Percentiles rank a stretch among this genome's conserved stretches.
Conservation (phyloP, 768 basidiomycete species). For the Mycena vitilis region DNA sequence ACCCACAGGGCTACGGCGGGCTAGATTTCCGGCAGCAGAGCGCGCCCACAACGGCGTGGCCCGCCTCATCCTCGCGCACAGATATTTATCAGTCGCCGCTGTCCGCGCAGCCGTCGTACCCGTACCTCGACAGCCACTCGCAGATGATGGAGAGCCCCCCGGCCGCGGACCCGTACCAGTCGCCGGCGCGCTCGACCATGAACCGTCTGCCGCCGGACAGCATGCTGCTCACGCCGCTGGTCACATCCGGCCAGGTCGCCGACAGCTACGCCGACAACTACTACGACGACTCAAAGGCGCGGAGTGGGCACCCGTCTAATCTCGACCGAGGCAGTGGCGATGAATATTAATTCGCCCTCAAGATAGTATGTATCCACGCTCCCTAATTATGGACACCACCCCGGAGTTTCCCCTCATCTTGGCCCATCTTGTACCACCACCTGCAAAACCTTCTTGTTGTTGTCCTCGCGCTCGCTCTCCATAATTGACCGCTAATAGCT, state of each 20-base stretch:
- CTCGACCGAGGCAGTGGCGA: slow-evolving; percentile 29
- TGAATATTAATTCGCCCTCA: slow-evolving; percentile 28
- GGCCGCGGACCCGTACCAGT: slow-evolving; percentile 10
- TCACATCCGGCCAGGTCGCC: slow-evolving; percentile 7
- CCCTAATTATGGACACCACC: slow-evolving; percentile 33
- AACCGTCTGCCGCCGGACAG: slow-evolving; percentile 70
- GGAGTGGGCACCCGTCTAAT: slow-evolving; percentile 13
- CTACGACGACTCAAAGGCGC: slow-evolving; percentile 24
- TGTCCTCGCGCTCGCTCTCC: no score
- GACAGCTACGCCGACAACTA: slow-evolving; percentile 19
- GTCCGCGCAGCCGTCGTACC: slow-evolving; percentile 23
- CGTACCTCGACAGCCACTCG: slow-evolving; percentile 30
- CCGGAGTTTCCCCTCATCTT: slow-evolving; percentile 20
- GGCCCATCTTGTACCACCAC: slow-evolving; percentile 24
- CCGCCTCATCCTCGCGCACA: slow-evolving; percentile 20
- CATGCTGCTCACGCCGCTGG: slow-evolving; percentile 78
- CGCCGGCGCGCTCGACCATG: slow-evolving; percentile 34
- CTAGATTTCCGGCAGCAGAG: slow-evolving; percentile 25
- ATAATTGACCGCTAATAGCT: no score
- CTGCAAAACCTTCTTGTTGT: background rate
- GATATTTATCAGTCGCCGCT: slow-evolving; percentile 29
- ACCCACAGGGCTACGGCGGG: slow-evolving; percentile 23
- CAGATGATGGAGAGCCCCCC: slow-evolving; percentile 31
- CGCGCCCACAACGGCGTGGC: slow-evolving; percentile 25
- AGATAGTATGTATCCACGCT: slow-evolving; percentile 13